Base-by-base conservation (phyloP, 208 protist genomes). In the Acanthamoeba quina region DNA sequence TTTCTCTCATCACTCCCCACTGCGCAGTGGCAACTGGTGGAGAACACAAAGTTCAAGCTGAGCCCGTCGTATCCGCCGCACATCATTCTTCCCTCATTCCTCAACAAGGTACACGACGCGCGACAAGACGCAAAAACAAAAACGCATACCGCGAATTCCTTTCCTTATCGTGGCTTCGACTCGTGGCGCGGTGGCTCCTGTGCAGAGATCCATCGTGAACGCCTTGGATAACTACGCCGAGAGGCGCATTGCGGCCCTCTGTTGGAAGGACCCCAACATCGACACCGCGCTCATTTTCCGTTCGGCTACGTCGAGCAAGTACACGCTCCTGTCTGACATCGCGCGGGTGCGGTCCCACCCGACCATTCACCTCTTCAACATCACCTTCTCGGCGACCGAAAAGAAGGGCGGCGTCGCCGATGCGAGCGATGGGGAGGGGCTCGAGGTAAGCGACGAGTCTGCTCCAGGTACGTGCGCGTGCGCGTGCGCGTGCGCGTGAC, bases 41-140 rank as follows among this genome's bases (percentile, higher is more conserved):
- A 90, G 82, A 90, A 90, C 82, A 68, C 49, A 7, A 90, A 90
- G 56, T 90, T 90, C 58, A 90, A 90, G 41, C 82, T 90, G 5
- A 49, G 56, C 13, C 52, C 82, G 17, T 70, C 49, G 21, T 90
- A 90, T 44, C 82, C 82, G 21, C 82, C 49, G 9, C 34, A 68
- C 29, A 90, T 90, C 82, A 60, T 90, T 29, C 56, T 90, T 24
- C 82, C 82, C 13, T 90, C 82, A 11, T 68, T 60, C 29, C 21
- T 90, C 0, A 68, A 66, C 26, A 90, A 90, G 49, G 82, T 90
- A 60, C 6, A 21, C 56, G 11, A 26, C 3, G 60, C 24, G n/a
- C 26, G 17, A 13, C 41, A 49, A 6, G 44, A 17, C 82, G 10
- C 54, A 41, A 29, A 86, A 26, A 31, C 3, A 10, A 26, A 29